Base-by-base conservation (phyloP, 2,329 filamentous ascomycete species). In the Cladosporium sp. region DNA sequence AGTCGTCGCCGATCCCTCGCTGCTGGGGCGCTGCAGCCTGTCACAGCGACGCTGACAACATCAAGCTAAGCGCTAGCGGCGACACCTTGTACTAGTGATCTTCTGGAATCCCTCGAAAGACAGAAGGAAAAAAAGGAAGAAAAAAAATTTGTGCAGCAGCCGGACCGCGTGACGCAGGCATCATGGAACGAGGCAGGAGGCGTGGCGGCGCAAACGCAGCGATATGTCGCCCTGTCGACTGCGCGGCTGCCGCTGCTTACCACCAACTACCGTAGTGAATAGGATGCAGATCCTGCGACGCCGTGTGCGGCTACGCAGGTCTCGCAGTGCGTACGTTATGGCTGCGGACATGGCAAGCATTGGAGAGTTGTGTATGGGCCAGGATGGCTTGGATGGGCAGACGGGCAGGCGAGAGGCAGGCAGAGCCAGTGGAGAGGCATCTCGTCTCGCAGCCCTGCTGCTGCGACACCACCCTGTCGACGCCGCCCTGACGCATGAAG, bases 241-340 rank as follows among this genome's bases (percentile, higher is more conserved):
- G 43, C 43, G 43, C 43, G 43, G 43, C 43, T 37, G 45, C 32
- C n/a, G 12, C 12, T n/a, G 30, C 30, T 32, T 11, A n/a, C 11
- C 30, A n/a, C 11, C n/a, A n/a, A 24, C 32, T 29, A 32, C 45
- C 37, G 29, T 32, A 37, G 45, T 47, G 45, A 48, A 32, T 48
- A 27, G 37, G 37, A 22, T 48, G 45, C 45, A 48, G 37, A 48
- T 48, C 37, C 45, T 48, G 45, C 45, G 45, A 48, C 45, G 29
- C 45, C 17, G 37, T 32, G 37, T 48, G 45, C 37, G 45, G 45
- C 45, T 38, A 37, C 37, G 43, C 43, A 39, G n/a, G 17, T 12
- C 22, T 27, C 22, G 22, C 22, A 27, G 22, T 27, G 22, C 22
- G 22, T 27, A 27, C 22, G 22, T 27, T 27, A 27, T 9, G 22